Conservation (phyloP, 768 basidiomycete species). For the Porpolomopsis calyptriformis region DNA sequence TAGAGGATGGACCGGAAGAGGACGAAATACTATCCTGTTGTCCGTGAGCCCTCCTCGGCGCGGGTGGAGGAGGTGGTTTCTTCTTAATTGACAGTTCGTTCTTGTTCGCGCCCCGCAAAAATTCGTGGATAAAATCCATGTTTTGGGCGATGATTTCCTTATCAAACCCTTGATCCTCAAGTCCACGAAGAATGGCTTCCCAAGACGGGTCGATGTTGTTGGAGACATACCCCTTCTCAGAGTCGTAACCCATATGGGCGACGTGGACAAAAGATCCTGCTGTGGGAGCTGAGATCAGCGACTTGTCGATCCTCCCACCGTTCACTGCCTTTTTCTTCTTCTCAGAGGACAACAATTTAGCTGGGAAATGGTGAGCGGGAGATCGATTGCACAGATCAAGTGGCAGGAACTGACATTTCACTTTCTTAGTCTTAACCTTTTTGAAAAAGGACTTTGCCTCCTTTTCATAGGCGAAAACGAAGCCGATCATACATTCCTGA, state of each 20-base stretch:
- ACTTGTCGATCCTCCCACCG: constrained; percentile 82
- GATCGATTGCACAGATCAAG: background rate
- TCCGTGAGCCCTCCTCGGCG: constrained; percentile 36
- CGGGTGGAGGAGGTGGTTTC: constrained; percentile 34
- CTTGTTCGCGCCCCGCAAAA: constrained; percentile 44
- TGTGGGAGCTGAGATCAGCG: constrained; percentile 79
- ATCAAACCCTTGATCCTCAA: constrained; percentile 57
- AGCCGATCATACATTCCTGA: constrained; percentile 82
- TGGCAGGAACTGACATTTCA: constrained; percentile 31
- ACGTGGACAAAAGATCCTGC: constrained; percentile 76
- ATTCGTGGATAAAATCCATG: constrained; percentile 84
- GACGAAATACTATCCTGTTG: constrained; percentile 27
- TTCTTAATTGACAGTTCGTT: constrained; percentile 23
- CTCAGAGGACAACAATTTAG: constrained; percentile 43
- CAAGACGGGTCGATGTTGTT: constrained; percentile 86
- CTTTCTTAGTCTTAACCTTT: constrained; percentile 58
- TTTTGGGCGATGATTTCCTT: constrained; percentile 63
- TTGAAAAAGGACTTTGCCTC: constrained; percentile 83
- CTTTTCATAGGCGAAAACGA: constrained; percentile 79
- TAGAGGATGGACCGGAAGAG: constrained; percentile 12
- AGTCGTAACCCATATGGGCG: constrained; percentile 91
- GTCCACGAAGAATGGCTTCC: constrained; percentile 57
- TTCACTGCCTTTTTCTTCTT: constrained; percentile 48
- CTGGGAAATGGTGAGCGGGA: constrained; percentile 17
- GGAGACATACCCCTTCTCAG: constrained; percentile 77